Evolutionary conservation across 192 early-diverging fungal genomes (phyloP), one percentile per base, ranked within the genome.

Genomic region (Podila epicladia): DNA sequence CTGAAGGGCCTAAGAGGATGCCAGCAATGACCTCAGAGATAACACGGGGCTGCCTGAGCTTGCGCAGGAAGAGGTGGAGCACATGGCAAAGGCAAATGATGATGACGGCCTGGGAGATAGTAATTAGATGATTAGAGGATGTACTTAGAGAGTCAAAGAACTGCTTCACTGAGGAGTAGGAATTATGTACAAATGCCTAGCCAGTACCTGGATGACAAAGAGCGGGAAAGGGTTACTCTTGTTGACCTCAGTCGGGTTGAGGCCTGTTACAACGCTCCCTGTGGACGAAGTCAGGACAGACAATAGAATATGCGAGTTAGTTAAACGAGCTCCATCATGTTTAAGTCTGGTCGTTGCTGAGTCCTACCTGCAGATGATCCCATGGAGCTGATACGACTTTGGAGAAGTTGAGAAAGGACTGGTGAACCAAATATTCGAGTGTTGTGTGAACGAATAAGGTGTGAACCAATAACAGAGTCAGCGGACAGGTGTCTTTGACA

Each of bases 21-120:
- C 96, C 96, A 28, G 92, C 95, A 32, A 97, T 74, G 55, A 98
- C 92, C 76, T 98, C 97, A 37, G 96, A 92, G 59, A 98, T 97
- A 37, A 97, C 97, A 3, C 87, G 79, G 0, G 97, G 97, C 78
- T 98, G 96, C 59, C 85, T 72, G 11, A 97, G 65, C 33, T 85
- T 84, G 19, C 75, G 77, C 26, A 98, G 79, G 5, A 75, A 70
- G 31, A 93, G 13, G 26, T 90, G 88, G 15, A 98, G 72, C 49
- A 93, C 20, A 35, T 96, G 90, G 37, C 91, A 91, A 37, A 95
- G 75, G 60, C 72, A 71, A 20, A 97, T 84, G 51, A 97, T 94
- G 66, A 97, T 84, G 33, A 90, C 61, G 0, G 77, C 72, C 88
- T 90, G 63, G 13, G 15, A 37, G 28, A 62, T 8, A 6, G 5